These are phyloP conservation scores for Primulina tabacum DNA, from an alignment of 257 asterid genomes.

Conservation along the genomic window DNA sequence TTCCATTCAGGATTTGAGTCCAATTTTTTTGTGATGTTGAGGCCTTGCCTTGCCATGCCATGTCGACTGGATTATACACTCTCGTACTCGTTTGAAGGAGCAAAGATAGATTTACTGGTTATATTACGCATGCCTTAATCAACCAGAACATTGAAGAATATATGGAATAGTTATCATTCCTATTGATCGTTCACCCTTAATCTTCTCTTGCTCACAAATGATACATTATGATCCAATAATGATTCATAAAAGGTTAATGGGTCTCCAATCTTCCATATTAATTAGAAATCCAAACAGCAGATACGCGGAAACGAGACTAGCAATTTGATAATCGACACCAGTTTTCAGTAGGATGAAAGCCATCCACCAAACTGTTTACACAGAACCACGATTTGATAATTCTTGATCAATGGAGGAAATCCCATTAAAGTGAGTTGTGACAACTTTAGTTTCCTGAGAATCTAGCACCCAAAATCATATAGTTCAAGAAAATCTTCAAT, in stretches of 20 bases:
- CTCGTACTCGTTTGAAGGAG: not conserved
- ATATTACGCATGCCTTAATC: not conserved
- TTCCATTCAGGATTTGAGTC: not conserved
- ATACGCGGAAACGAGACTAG: too few species aligned
- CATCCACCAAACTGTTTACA: too few species aligned
- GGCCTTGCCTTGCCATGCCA: not conserved
- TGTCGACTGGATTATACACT: not conserved
- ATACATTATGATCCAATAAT: not conserved
- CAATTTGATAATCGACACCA: too few species aligned
- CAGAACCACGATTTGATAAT: not conserved
- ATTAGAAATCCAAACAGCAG: not conserved
- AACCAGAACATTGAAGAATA: slow-evolving; percentile 8
- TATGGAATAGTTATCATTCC: not conserved
- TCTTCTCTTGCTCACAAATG: not conserved
- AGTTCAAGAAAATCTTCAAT: not conserved
- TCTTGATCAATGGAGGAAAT: not conserved
- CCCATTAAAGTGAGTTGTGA: not conserved
- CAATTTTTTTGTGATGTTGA: not conserved
- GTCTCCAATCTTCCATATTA: not conserved
- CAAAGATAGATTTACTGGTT: not conserved
- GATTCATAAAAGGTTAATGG: not conserved
- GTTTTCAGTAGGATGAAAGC: too few species aligned
- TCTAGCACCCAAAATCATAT: not conserved
- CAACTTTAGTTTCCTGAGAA: not conserved
- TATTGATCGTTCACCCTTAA: not conserved